A percentile compares a stretch with the other conserved stretches of the same genome.
Conservation (phyloP, 176 grass and related monocot genomes). For the Tuctoria greenei region DNA sequence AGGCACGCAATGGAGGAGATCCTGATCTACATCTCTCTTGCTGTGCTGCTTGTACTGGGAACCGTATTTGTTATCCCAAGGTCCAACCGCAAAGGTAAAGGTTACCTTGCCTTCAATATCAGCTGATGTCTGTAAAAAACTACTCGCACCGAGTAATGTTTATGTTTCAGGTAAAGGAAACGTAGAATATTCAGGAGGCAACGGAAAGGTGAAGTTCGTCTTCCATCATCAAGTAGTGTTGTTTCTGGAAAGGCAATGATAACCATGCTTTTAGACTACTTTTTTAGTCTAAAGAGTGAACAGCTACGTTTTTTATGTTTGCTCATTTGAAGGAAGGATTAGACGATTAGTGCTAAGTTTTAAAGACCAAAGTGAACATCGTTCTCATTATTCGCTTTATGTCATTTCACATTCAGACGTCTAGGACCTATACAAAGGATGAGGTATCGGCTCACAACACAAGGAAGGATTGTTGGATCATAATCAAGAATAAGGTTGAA, state of each 20-base stretch:
- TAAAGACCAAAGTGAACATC: not conserved
- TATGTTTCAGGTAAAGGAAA: constrained; percentile 47
- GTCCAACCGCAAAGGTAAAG: constrained; percentile 60
- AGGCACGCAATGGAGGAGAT: constrained; percentile 62
- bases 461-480: constrained; percentile 89
- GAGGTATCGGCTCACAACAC: constrained; percentile 62
- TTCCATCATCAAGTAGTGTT: not conserved
- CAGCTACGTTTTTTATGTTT: not conserved
- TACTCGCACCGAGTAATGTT: not conserved
- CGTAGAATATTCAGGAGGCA: constrained; percentile 5
- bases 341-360: not conserved
- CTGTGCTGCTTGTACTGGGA: constrained; percentile 57
- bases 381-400: constrained; percentile 31
- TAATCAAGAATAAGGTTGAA: constrained; percentile 77
- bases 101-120: not conserved
- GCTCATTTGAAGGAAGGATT: not conserved
- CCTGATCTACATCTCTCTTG: constrained; percentile 34
- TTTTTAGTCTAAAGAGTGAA: not conserved
- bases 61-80: constrained; percentile 59
- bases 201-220: constrained; percentile 32
- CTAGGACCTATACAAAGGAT: constrained; percentile 65
- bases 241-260: not conserved
- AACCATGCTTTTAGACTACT: not conserved
- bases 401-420: constrained; percentile 22
- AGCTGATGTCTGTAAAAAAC: not conserved